These are phyloP conservation scores for Tolypocladium endophyticum DNA, from an alignment of 2,329 filamentous ascomycete species.

Conservation along the genomic window DNA sequence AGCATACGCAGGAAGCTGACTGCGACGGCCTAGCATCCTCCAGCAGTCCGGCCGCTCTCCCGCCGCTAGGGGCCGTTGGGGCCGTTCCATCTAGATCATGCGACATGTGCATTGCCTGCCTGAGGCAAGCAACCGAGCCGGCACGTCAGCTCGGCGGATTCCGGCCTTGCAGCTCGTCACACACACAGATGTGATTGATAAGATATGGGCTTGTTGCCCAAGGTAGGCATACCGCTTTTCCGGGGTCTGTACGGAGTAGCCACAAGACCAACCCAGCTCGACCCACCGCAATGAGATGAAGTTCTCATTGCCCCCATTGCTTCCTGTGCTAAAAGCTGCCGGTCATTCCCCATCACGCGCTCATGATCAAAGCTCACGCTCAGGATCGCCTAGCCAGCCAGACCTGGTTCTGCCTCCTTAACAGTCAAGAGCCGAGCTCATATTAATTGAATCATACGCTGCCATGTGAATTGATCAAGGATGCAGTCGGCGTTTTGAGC, in stretches of 20 bases:
- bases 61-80: not conserved
- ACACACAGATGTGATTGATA: slow-evolving; percentile 1
- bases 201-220: not conserved
- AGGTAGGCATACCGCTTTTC: not conserved
- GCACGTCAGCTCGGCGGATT: not conserved
- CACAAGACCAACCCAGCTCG: not conserved
- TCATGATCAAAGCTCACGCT: not conserved
- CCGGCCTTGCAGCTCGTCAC: not conserved
- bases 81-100: not conserved
- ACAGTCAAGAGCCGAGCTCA: not conserved
- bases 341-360: too few relatives aligned
- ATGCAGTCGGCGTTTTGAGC: not conserved
- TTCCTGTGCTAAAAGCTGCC: not conserved
- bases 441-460: too few relatives aligned
- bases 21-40: not conserved
- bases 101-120: not conserved
- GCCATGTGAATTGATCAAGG: not conserved
- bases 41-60: not conserved
- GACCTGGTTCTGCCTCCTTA: not conserved
- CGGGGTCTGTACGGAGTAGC: not conserved
- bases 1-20: not conserved
- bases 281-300: not conserved
- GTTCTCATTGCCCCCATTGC: not conserved
- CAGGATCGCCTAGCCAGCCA: not conserved
- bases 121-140: not conserved